phyloP scores from a whole-genome alignment of 108 stramenopile genomes.

The Fistulifera pelliculosa region DNA sequence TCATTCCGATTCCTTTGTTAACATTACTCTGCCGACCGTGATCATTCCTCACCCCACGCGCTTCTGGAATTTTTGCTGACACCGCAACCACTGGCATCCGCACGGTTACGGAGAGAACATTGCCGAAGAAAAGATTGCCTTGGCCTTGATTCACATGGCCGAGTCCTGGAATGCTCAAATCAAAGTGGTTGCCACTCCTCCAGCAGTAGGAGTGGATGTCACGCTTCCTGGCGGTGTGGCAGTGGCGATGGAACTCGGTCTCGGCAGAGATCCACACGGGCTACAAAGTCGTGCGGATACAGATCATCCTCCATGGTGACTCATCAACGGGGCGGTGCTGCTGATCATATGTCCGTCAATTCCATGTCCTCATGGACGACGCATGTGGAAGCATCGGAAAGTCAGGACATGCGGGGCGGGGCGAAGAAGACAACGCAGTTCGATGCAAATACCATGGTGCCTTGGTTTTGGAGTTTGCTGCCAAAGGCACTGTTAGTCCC shows the following conservation, averaged over 20 bases:
- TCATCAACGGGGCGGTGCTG: background rate
- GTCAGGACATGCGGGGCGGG: constrained; percentile 4
- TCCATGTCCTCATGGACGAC: constrained; percentile 72
- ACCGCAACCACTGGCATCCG: constrained; percentile 73
- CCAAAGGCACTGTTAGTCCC: constrained; percentile 47
- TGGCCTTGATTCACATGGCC: constrained; percentile 50
- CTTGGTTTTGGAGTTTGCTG: constrained; percentile 65
- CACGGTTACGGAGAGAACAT: constrained; percentile 65
- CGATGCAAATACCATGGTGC: constrained; percentile 71
- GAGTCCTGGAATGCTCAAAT: constrained; percentile 58
- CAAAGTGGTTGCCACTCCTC: constrained; percentile 71
- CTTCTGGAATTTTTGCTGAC: constrained; percentile 64
- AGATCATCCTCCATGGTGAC: background rate
- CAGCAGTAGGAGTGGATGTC: constrained; percentile 69
- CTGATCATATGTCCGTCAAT: constrained; percentile 14
- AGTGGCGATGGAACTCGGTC: constrained; percentile 68
- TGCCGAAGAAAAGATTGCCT: constrained; percentile 54
- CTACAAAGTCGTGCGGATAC: constrained; percentile 6
- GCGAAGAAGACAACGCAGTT: constrained; percentile 10
- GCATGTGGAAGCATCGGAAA: constrained; percentile 9
- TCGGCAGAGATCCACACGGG: constrained; percentile 59
- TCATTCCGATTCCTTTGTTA: constrained; percentile 75
- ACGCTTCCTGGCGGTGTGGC: constrained; percentile 75
- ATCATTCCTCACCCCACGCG: constrained; percentile 86
- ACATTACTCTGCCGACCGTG: constrained; percentile 62